A percentile compares a stretch with the other conserved stretches of the same genome.
Conservation (phyloP, 805 yeast species). For the Candida coleopterorum region DNA sequence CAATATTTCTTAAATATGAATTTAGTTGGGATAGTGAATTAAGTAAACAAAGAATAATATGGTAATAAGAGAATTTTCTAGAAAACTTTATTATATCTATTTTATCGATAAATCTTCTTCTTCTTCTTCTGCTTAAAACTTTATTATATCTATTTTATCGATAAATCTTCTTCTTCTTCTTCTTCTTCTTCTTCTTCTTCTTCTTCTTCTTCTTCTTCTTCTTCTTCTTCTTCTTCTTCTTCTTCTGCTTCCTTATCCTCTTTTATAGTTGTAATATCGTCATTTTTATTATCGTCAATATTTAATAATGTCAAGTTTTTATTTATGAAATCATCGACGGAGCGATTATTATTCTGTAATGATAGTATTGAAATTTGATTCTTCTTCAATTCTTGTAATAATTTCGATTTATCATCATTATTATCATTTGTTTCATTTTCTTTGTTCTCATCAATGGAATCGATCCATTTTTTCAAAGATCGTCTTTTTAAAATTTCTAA, state of each 20-base stretch:
- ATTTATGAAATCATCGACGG: conserved; percentile 28
- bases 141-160: no score
- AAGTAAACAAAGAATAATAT: conserved; percentile 72
- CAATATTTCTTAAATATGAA: conserved; percentile 55
- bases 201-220: neutral
- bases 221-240: neutral
- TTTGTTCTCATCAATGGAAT: conserved; percentile 13
- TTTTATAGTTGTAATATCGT: neutral
- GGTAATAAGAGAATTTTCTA: conserved; percentile 47
- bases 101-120: no score
- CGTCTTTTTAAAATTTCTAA: conserved; percentile 36
- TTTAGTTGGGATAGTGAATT: conserved; percentile 67
- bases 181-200: neutral
- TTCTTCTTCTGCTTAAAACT: no score
- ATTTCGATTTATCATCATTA: conserved; percentile 3
- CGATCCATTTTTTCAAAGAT: conserved; percentile 30
- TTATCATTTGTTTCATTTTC: conserved; percentile 7
- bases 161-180: no score
- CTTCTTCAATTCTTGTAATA: conserved; percentile 17
- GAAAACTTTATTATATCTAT: neutral
- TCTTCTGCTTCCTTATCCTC: conserved; percentile 1
- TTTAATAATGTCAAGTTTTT: conserved; percentile 25
- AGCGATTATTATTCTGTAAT: conserved; percentile 15
- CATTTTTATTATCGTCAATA: conserved; percentile 6
- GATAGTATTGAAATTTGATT: conserved; percentile 18